Evolutionary conservation across 2,329 filamentous ascomycete genomes (phyloP).

Genomic region (Nannizzia gypsea): DNA sequence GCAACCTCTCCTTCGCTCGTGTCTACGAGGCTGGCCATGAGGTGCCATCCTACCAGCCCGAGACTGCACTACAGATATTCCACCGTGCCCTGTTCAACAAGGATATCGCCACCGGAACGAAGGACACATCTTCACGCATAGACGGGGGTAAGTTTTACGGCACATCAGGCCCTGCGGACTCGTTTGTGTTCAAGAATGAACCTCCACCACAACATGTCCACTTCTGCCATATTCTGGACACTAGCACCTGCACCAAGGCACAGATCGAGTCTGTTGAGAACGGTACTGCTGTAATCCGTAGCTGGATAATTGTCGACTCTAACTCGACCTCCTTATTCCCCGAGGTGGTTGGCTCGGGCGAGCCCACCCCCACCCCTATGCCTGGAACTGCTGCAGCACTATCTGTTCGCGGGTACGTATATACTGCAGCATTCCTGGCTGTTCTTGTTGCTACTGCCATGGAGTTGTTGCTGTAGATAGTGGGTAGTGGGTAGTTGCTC

Average conservation of each 20-base stretch:
- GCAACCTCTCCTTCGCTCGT: constrained; percentile 39
- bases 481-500: no score
- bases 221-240: background rate
- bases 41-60: constrained; percentile 27
- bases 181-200: background rate
- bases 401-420: background rate
- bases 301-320: background rate
- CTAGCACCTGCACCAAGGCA: background rate
- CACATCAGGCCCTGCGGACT: background rate
- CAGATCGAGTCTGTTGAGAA: background rate
- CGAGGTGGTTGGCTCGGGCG: background rate
- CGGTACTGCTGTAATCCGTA: background rate
- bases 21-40: constrained; percentile 38
- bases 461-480: background rate
- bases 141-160: background rate
- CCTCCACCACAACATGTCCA: background rate
- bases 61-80: constrained; percentile 29
- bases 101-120: constrained; percentile 26
- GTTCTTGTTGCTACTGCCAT: background rate
- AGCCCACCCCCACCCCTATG: background rate
- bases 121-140: background rate
- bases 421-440: background rate
- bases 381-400: background rate
- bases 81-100: constrained; percentile 23
- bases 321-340: background rate